phyloP scores from a whole-genome alignment of 495 filamentous ascomycete genomes.

The Rhizodiscina lignyota region DNA sequence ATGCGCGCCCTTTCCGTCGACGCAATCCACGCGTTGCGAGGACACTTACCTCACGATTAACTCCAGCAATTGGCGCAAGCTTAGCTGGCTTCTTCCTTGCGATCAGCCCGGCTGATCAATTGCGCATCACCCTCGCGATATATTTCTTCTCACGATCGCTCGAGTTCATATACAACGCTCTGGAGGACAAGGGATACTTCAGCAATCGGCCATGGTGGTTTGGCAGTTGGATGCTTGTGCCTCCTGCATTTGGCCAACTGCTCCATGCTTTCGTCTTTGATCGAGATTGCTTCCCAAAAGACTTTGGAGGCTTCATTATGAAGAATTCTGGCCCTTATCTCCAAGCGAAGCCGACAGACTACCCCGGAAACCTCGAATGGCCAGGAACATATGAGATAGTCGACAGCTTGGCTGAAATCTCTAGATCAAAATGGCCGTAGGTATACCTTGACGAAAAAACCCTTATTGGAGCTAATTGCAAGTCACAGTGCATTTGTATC shows the following conservation, averaged over 20 bases:
- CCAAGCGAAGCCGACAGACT: constrained; percentile 48
- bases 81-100: constrained; percentile 69
- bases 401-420: constrained; percentile 66
- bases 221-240: constrained; percentile 93
- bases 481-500: constrained; percentile 64
- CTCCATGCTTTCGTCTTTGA: constrained; percentile 89
- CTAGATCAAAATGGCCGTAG: constrained; percentile 71
- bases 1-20: constrained; percentile 58
- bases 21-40: constrained; percentile 63
- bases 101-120: constrained; percentile 58
- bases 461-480: too few relatives aligned
- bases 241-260: constrained; percentile 77
- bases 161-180: constrained; percentile 73
- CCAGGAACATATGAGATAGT: constrained; percentile 60
- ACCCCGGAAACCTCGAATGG: constrained; percentile 54
- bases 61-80: constrained; percentile 77
- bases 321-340: constrained; percentile 63
- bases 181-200: constrained; percentile 67
- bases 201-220: constrained; percentile 69
- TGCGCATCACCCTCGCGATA: constrained; percentile 64
- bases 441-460: too few relatives aligned
- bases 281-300: constrained; percentile 65
- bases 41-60: constrained; percentile 62
- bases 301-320: constrained; percentile 58
- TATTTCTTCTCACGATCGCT: constrained; percentile 61